Evolutionary conservation across 1,284 basidiomycete genomes (phyloP), one percentile per base, ranked within the genome.

Genomic region (Boletellus sp.): DNA sequence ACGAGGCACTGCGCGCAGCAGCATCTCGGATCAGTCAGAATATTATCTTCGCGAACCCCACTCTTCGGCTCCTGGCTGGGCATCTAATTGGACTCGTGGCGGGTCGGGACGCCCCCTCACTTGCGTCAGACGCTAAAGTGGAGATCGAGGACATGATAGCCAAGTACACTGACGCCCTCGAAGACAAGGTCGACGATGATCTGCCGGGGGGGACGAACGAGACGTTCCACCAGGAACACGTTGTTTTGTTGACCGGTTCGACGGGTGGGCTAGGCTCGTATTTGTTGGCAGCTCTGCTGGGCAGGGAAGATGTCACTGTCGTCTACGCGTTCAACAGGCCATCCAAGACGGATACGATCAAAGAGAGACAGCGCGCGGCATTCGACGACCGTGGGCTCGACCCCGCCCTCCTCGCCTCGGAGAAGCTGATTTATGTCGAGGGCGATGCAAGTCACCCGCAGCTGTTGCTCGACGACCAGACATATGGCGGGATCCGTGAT

Each of bases 251-350:
- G 40, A 69, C 68, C 0, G 64, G 66, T 5, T 56, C 65, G 4
- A 66, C 66, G 7, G 68, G 64, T 2, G 53, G 48, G 14, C 42
- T 67, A 23, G 66, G 68, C 10, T 57, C 61, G 3, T 56, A 65
- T 34, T 36, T 67, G 5, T 57, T 69, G 6, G 53, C 53, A 3
- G 49, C 47, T 2, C 32, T 66, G 21, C 22, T 69, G 17, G 35
- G 17, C 7, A 45, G 39, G 10, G 36, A 55, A 4, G 43, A 52
- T 11, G 58, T 67, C 0, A 21, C 16, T 0, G 20, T 41, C 13
- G 55, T 70, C 5, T 71, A 69, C 48, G 64, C 66, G 0, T 55
- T 68, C 41, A 68, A 69, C 37, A 52, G 69, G 8, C 57, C 57
- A 5, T 54, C 53, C 20, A 50, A 42, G 30, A 42, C 45, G 5